Evolutionary conservation across 352 stramenopile species (phyloP), one percentile per base, ranked within the genome.

Genomic region (Globisporangium viniferum): DNA sequence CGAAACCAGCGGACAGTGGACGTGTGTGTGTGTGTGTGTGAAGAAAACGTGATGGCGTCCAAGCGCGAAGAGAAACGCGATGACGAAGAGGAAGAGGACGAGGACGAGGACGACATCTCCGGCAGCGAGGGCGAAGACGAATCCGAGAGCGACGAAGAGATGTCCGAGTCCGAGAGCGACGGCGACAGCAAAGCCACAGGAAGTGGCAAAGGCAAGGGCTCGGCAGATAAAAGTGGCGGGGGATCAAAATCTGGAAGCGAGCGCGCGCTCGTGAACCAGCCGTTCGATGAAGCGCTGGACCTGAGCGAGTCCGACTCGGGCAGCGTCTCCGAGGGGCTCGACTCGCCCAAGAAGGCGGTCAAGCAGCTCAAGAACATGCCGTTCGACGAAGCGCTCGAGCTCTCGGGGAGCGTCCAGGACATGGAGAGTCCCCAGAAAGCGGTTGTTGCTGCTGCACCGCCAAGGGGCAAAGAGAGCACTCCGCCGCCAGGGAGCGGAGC

Each of bases 221-320:
- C 5, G 3, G 41, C 41, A 49, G 41, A 49, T n/a, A 49, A 49
- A 49, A 3, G 67, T 14, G 27, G 62, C 51, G 33, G 73, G 49
- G 8, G 66, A 4, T 22, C 56, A 5, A 83, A 80, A 57, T 46
- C 55, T 5, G 73, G 80, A 46, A 84, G 72, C 36, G 79, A 90
- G 68, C 84, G 82, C 4, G 73, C 68, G 33, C 69, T 94, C 9
- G 73, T 74, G 65, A 95, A 95, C 59, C 88, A 95, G 76, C 88
- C 88, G 12, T 95, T 95, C 51, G 89, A 97, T 58, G 90, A 95
- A 64, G 81, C 86, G 12, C 67, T 97, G n/a, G 89, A 96, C 57
- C 73, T 97, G 59, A 96, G 88, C 61, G 89, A 95, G 69, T 96
- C 88, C 3, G 84, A 93, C 58, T 71, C 58, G 3, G 78, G 75